Base-by-base conservation (phyloP, 2,329 filamentous ascomycete genomes). In the Pseudocercospora cruenta region DNA sequence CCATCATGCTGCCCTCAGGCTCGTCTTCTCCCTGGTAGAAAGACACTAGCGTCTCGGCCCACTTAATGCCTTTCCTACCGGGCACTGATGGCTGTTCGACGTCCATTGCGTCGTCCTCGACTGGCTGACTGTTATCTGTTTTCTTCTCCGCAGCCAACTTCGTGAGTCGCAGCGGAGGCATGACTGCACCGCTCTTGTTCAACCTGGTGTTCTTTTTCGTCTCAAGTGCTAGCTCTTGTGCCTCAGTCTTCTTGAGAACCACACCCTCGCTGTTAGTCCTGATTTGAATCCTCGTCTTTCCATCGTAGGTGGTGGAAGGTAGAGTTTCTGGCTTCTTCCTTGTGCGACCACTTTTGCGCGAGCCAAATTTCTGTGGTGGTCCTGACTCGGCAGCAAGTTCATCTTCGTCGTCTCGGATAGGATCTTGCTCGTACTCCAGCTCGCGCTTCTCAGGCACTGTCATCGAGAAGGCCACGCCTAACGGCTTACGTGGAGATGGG, bases 151-250 rank as follows among this genome's bases (percentile, higher is more conserved):
- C 65, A 21, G 75, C 73, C 9, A 85, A 74, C 63, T 81, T 82
- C 24, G 78, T 74, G 10, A 85, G 73, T 33, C 80, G 77, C 8
- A 80, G 69, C n/a, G 72, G 75, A 53, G 83, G 82, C 60, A 80
- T 73, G 24, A 84, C 71, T 16, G 80, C 77, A 24, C 79, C 80
- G 54, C 80, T 80, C 65, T 84, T 85, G 73, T 85, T 85, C 72
- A 81, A 82, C 47, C 80, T 77, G 8, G 83, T 85, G 69, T 85
- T 85, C 58, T 74, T 75, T 36, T 80, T 78, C 1, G 83, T 85
- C 16, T 80, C 62, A 10, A 79, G 72, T 10, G 82, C 78, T 8
- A 84, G 72, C 63, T 83, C 80, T 66, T 85, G 83, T 16, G 82
- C 82, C 64, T 85, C 82, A 5, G 80, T 80, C 68, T 80, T 80